phyloP scores from a whole-genome alignment of 208 protist genomes.

The Leptomonas seymouri region DNA sequence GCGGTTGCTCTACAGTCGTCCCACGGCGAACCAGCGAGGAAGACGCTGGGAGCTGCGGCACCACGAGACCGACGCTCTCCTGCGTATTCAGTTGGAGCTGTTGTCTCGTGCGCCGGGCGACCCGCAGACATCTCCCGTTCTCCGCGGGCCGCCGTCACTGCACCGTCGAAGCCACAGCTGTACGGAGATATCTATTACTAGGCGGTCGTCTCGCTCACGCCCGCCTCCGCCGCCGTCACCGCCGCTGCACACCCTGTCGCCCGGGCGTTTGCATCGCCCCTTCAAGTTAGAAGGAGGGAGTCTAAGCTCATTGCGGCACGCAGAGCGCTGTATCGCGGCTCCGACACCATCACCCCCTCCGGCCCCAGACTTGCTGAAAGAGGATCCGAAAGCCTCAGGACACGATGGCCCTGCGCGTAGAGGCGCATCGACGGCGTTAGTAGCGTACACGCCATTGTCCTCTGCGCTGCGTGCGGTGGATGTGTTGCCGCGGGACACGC shows the following conservation, averaged over 20 bases:
- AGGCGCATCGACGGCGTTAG: not conserved
- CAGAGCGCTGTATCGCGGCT: no score
- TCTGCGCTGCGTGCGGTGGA: conserved; percentile 12
- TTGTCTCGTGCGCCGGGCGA: conserved; percentile 9
- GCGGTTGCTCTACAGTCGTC: conserved; percentile 23
- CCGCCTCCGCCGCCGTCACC: not conserved
- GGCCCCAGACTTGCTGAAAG: not conserved
- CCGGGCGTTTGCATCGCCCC: no score
- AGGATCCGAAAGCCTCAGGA: not conserved
- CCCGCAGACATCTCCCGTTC: not conserved
- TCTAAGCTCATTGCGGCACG: no score
- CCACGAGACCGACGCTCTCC: conserved; percentile 26
- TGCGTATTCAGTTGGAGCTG: conserved; percentile 27
- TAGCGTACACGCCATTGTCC: not conserved
- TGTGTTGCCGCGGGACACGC: conserved; percentile 14
- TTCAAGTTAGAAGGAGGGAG: no score
- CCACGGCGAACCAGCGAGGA: conserved; percentile 19
- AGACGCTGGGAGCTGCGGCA: conserved; percentile 32
- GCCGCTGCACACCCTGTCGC: not conserved
- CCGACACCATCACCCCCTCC: no score
- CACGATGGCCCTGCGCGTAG: no score
- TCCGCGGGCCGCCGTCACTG: not conserved
- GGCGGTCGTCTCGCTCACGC: not conserved
- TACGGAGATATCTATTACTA: not conserved
- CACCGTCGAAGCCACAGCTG: not conserved